Evolutionary conservation across 768 basidiomycete species (phyloP).

Genomic region (Pleurotus platypus): DNA sequence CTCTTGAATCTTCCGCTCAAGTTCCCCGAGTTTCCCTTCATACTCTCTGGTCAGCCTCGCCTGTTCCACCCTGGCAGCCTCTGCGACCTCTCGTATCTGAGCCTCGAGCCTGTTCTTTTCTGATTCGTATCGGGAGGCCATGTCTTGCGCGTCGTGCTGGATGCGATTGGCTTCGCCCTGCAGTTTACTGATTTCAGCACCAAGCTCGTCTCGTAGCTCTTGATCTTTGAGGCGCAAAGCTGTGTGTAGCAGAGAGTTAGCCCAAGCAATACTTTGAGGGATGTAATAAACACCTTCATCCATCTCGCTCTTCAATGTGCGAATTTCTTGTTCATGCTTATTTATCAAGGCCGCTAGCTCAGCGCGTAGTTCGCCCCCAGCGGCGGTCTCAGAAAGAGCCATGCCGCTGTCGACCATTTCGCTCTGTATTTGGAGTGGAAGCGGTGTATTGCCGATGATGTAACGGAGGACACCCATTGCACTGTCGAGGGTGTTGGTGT

Average conservation of each 20-base stretch:
- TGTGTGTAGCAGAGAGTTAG: neutral
- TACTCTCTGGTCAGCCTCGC: neutral
- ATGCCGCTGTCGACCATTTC: slow-evolving; percentile 18
- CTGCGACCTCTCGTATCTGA: slow-evolving; percentile 1
- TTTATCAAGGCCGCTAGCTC: neutral
- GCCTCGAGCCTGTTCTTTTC: neutral
- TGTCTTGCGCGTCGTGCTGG: neutral
- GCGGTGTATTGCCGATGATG: slow-evolving; percentile 17
- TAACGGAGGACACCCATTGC: slow-evolving; percentile 29
- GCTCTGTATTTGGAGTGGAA: slow-evolving; percentile 14
- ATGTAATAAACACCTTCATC: slow-evolving; percentile 9
- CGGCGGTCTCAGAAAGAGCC: slow-evolving; percentile 31
- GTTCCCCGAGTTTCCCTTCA: neutral
- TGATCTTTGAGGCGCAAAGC: neutral
- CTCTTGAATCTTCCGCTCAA: neutral
- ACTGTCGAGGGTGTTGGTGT: slow-evolving; percentile 30
- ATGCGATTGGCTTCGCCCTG: neutral
- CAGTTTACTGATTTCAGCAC: neutral
- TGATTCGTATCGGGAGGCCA: slow-evolving; percentile 1
- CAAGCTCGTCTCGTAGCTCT: neutral
- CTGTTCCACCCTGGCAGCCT: neutral
- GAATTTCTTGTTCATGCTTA: neutral
- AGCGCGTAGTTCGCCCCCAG: slow-evolving; percentile 14
- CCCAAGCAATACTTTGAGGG: neutral
- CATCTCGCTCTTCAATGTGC: neutral